Evolutionary conservation across 2,329 filamentous ascomycete species (phyloP), one percentile per base, ranked within the genome.

Genomic region (Hypomyces rosellus): DNA sequence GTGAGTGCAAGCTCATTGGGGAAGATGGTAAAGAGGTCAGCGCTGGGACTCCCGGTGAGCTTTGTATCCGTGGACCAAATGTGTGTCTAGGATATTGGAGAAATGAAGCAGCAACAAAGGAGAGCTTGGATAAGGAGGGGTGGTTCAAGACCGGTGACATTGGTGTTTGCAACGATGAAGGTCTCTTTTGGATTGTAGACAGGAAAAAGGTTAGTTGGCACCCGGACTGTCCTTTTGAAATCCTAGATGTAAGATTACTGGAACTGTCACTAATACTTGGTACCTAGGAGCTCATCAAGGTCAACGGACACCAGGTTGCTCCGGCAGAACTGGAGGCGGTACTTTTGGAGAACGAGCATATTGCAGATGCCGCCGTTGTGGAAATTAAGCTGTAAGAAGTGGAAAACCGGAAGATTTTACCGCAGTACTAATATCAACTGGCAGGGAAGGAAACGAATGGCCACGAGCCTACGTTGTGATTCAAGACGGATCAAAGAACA

Each of bases 91-190:
- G 77, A 3, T 84, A 83, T 59, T 82, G 78, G 77, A 65, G 69
- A 44, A 82, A 80, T 55, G 73, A 75, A 1, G 69, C 72, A 15
- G 78, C 78, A 2, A 83, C 80, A 0, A 64, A 56, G 36, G 76
- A 80, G 50, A 73, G 69, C 2, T 49, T 80, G 14, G 74, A 73
- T 3, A 42, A 57, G 0, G 75, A 80, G 42, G 75, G 77, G 1
- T 84, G 80, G 77, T 62, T 84, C 51, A 77, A 72, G 61, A 84
- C 81, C 1, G 81, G 81, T 0, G 81, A 83, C 58, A 65, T 81
- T 46, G 77, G 74, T 0, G 68, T 74, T 39, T 65, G 70, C 45
- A 71, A 81, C 51, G 54, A 73, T 46, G 59, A 74, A 3, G 70
- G 71, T 7, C 63, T 71, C 49, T 70, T 82, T 52, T 77, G 64